These are phyloP conservation scores for Podaxis carcinomalis DNA, from an alignment of 768 basidiomycete species.

Conservation along the genomic window DNA sequence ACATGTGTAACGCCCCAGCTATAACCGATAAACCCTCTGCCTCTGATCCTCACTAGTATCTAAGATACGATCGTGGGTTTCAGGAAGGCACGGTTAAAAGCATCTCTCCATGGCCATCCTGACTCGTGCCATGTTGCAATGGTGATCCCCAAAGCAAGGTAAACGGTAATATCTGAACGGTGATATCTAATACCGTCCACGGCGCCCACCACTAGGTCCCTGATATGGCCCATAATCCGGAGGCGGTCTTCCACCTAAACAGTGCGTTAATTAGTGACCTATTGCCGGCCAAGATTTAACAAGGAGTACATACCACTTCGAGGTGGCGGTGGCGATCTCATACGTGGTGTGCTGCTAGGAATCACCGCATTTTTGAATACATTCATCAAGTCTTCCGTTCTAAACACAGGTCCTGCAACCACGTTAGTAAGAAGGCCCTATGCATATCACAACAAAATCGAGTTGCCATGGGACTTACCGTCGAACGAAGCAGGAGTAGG, in stretches of 20 bases:
- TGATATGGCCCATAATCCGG: constrained; percentile 87
- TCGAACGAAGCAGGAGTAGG: constrained; percentile 76
- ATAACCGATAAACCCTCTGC: too few relatives aligned
- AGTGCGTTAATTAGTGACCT: background rate
- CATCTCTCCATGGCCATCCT: too few relatives aligned
- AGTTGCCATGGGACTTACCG: constrained; percentile 45
- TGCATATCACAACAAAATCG: background rate
- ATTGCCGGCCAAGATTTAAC: background rate
- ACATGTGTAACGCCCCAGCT: too few relatives aligned
- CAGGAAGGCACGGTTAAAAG: too few relatives aligned
- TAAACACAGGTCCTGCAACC: constrained; percentile 76
- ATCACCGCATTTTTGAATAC: constrained; percentile 79
- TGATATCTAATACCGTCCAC: constrained; percentile 14
- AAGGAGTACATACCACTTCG: constrained; percentile 8
- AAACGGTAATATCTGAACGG: background rate
- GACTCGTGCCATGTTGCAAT: too few relatives aligned
- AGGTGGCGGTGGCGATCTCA: constrained; percentile 57
- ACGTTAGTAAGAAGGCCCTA: background rate
- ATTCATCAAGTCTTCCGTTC: constrained; percentile 87
- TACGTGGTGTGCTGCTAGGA: constrained; percentile 49
- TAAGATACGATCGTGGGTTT: too few relatives aligned
- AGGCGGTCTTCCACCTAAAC: constrained; percentile 64
- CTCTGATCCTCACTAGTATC: too few relatives aligned
- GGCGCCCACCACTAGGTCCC: constrained; percentile 45
- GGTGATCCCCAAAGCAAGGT: background rate